Evolutionary conservation across 1,284 basidiomycete species (phyloP).

Genomic region (Ceratorhiza oryzae-sativae): DNA sequence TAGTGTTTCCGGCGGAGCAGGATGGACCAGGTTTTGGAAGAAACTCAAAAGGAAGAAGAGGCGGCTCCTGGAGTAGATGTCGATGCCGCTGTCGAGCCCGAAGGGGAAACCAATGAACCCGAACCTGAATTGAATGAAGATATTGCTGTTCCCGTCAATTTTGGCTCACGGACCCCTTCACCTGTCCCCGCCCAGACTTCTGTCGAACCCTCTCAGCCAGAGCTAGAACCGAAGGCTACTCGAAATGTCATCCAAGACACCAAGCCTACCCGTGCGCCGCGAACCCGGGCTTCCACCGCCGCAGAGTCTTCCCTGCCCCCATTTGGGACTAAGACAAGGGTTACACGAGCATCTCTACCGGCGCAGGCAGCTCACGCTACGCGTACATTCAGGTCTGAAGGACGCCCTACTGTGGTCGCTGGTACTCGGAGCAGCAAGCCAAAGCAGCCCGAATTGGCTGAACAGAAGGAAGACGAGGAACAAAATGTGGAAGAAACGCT

Average conservation of each 20-base stretch:
- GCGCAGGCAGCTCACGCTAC: slow-evolving; percentile 2
- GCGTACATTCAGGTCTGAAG: slow-evolving; percentile 16
- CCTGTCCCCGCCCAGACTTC: neutral
- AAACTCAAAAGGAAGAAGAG: neutral
- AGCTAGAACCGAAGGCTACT: neutral
- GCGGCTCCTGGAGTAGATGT: neutral
- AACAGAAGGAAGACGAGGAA: slow-evolving; percentile 18
- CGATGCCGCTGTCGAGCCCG: neutral
- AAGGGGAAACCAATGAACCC: neutral
- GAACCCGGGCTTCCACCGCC: neutral
- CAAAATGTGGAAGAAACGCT: neutral
- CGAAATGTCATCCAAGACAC: neutral
- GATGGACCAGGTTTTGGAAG: slow-evolving; percentile 5
- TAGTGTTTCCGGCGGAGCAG: neutral
- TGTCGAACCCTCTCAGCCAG: neutral
- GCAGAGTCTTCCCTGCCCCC: neutral
- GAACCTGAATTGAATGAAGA: neutral
- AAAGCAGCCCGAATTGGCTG: neutral
- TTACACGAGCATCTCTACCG: slow-evolving; percentile 22
- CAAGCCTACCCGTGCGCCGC: neutral
- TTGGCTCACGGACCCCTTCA: slow-evolving; percentile 31
- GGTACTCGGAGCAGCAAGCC: neutral
- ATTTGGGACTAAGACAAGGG: neutral
- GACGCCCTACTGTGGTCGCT: neutral
- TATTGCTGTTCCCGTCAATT: slow-evolving; percentile 23